These are phyloP conservation scores for Aureobasidium leucospermi DNA, from an alignment of 2,329 filamentous ascomycete species.

Conservation along the genomic window DNA sequence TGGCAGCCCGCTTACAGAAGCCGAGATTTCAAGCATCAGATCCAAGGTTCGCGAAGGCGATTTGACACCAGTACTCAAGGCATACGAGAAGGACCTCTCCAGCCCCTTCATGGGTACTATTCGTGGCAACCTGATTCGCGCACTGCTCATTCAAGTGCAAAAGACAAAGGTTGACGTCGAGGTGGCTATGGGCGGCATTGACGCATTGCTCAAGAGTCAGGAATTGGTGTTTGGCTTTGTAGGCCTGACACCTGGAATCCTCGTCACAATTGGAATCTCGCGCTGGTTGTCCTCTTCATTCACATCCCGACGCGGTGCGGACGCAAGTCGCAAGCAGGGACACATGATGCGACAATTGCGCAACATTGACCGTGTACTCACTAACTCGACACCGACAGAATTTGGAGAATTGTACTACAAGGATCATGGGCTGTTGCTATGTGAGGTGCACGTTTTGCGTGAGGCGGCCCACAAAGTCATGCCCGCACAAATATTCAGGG, in stretches of 20 bases:
- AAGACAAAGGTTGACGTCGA: constrained; percentile 99
- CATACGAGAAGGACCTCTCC: constrained; percentile 83
- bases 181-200: constrained; percentile 90
- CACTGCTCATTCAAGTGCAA: constrained; percentile 90
- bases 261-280: constrained; percentile 69
- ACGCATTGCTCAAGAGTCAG: constrained; percentile 88
- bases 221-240: constrained; percentile 98
- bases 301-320: constrained; percentile 62
- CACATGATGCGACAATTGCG: constrained; percentile 71
- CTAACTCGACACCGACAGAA: constrained; percentile 49
- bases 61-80: constrained; percentile 80
- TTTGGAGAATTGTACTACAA: constrained; percentile 79
- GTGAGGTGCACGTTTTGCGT: constrained; percentile 79
- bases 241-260: constrained; percentile 83
- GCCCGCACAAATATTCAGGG: constrained; percentile 66
- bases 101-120: constrained; percentile 76
- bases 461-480: constrained; percentile 60
- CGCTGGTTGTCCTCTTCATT: constrained; percentile 66
- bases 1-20: constrained; percentile 47
- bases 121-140: constrained; percentile 78
- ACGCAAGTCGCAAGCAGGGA: constrained; percentile 57
- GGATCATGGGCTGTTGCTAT: constrained; percentile 82
- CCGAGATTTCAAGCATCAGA: constrained; percentile 66
- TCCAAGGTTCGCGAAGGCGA: constrained; percentile 83
- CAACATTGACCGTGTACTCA: constrained; percentile 69